Percentiles rank a stretch among this genome's conserved stretches.
Evolutionary conservation across 768 basidiomycete species (phyloP).

Genomic region (Chiua virens): DNA sequence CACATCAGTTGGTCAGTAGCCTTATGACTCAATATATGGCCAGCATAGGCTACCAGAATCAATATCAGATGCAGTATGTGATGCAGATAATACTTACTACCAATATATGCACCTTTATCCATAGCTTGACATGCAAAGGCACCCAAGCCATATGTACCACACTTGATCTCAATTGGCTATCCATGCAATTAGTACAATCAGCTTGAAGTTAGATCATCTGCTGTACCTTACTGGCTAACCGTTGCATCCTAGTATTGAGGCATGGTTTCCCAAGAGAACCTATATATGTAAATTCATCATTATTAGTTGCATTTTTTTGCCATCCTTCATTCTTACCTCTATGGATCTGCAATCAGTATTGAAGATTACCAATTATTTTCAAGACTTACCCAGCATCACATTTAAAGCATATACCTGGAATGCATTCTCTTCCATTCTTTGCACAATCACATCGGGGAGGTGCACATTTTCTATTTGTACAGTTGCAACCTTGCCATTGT

Average conservation of each 20-base stretch:
- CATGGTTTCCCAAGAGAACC: conserved; percentile 23
- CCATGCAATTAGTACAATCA: neutral
- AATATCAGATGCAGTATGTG: neutral
- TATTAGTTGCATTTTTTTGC: neutral
- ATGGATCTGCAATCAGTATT: neutral
- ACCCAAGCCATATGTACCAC: conserved; percentile 42
- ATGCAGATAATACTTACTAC: conserved; percentile 21
- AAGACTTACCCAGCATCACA: conserved; percentile 44
- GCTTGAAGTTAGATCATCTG: neutral
- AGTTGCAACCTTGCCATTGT: conserved; percentile 14
- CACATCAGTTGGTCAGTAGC: conserved; percentile 17
- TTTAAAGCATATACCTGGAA: conserved; percentile 47
- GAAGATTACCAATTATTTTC: neutral
- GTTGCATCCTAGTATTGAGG: conserved; percentile 31
- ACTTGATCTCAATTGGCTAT: conserved; percentile 38
- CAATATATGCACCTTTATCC: conserved; percentile 27
- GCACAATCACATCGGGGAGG: conserved; percentile 38
- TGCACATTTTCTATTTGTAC: conserved; percentile 30
- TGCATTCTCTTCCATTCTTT: conserved; percentile 43
- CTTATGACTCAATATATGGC: conserved; percentile 14
- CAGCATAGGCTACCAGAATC: conserved; percentile 40
- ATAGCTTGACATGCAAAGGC: conserved; percentile 40
- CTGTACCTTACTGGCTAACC: conserved; percentile 19
- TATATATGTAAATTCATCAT: conserved; percentile 3
- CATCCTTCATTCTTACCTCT: conserved; percentile 21